A percentile compares a stretch with the other conserved stretches of the same genome.
phyloP scores from a whole-genome alignment of 192 early-diverging fungal species.

The Bifiguratus adelaidae region DNA sequence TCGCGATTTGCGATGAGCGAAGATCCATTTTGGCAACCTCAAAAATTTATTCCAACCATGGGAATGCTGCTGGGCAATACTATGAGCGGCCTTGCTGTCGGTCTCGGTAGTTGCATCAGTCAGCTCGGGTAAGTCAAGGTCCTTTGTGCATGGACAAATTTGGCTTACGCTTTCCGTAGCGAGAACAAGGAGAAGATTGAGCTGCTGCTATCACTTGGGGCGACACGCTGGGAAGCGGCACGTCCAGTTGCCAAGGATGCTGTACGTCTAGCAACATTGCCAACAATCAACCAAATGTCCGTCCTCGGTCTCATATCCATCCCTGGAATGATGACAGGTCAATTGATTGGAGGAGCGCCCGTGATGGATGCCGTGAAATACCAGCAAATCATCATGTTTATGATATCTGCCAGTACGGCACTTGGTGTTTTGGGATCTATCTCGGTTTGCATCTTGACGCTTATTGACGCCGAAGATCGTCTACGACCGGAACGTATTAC shows the following conservation, averaged over 20 bases:
- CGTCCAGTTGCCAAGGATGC: slow-evolving; percentile 64
- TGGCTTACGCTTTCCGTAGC: slow-evolving; percentile 3
- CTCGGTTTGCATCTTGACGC: not conserved
- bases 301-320: slow-evolving; percentile 82
- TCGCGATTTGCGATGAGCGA: slow-evolving; percentile 57
- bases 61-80: slow-evolving; percentile 84
- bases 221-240: slow-evolving; percentile 71
- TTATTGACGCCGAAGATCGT: not conserved
- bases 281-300: slow-evolving; percentile 70
- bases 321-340: slow-evolving; percentile 84
- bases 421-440: slow-evolving; percentile 39
- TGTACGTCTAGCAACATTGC: slow-evolving; percentile 63
- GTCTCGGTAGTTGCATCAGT: slow-evolving; percentile 43
- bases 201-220: slow-evolving; percentile 57
- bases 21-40: slow-evolving; percentile 56
- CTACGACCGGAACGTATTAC: not conserved
- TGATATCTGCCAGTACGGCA: slow-evolving; percentile 67
- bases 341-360: slow-evolving; percentile 73
- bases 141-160: not conserved
- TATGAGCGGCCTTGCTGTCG: slow-evolving; percentile 63
- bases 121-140: slow-evolving; percentile 42
- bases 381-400: slow-evolving; percentile 80
- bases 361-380: slow-evolving; percentile 72
- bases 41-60: slow-evolving; percentile 77
- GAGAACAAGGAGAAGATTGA: slow-evolving; percentile 36